Percentiles rank a stretch among this genome's conserved stretches.
These are phyloP conservation scores for Apiospora koreana DNA, from an alignment of 2,329 filamentous ascomycete genomes.

Conservation along the genomic window DNA sequence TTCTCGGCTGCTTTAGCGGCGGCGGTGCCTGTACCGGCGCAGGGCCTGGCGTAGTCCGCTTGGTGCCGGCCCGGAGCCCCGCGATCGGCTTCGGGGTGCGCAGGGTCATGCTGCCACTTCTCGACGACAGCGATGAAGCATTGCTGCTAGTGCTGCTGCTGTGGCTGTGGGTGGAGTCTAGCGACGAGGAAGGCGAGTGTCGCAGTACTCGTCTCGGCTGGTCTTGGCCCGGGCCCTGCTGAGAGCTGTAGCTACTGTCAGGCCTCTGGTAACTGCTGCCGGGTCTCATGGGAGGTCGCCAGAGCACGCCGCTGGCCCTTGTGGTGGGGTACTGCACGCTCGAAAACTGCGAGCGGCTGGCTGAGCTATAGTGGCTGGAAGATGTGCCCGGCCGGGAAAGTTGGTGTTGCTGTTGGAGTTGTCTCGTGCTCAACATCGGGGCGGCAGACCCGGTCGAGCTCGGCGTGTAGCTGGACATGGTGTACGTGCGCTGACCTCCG, in stretches of 20 bases:
- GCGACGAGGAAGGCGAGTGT: background rate
- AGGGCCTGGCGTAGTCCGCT: background rate
- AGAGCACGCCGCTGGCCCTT: background rate
- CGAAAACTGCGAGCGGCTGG: background rate
- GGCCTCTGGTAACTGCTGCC: background rate
- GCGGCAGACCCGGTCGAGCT: background rate
- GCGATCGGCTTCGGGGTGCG: background rate
- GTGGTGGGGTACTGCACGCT: background rate
- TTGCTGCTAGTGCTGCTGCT: background rate
- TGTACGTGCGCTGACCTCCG: conserved; percentile 8
- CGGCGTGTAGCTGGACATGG: background rate
- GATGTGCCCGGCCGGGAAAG: background rate
- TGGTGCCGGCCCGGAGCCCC: background rate
- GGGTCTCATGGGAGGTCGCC: background rate
- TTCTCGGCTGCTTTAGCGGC: conserved; percentile 10
- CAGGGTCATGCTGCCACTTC: background rate
- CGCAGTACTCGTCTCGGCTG: background rate
- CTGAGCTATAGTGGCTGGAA: background rate
- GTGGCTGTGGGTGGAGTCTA: background rate
- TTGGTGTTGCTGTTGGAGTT: background rate
- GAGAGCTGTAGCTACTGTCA: too few relatives aligned
- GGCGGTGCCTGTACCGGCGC: background rate
- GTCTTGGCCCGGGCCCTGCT: background rate
- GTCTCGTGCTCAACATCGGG: background rate
- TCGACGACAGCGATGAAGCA: background rate